A percentile compares a stretch with the other conserved stretches of the same genome.
Conservation (phyloP, 768 basidiomycete species). For the Podaxis pistillaris region DNA sequence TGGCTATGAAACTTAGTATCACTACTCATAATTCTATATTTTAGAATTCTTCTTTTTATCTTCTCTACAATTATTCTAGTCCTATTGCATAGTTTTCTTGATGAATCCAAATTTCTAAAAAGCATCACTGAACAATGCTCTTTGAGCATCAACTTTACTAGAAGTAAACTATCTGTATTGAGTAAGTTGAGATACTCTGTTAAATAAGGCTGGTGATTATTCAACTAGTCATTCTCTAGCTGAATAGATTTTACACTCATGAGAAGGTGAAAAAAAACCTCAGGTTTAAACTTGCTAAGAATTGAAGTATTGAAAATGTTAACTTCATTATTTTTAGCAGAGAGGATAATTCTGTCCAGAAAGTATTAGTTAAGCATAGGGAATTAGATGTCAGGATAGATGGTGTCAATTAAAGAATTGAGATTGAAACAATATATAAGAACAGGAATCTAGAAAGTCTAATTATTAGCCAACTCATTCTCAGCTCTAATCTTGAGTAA, state of each 20-base stretch:
- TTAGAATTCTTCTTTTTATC: constrained; percentile 21
- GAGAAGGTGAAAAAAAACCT: neutral
- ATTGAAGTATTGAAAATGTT: neutral
- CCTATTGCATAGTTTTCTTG: constrained; percentile 29
- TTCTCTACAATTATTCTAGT: constrained; percentile 24
- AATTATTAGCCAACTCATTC: neutral
- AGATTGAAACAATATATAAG: neutral
- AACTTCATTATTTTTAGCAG: no score
- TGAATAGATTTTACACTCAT: neutral
- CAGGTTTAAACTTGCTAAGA: neutral
- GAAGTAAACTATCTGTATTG: neutral
- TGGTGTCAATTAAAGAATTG: neutral
- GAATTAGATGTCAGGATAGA: neutral
- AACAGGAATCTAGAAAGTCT: neutral
- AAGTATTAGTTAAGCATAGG: neutral
- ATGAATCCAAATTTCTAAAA: constrained; percentile 27
- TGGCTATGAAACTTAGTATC: constrained; percentile 24
- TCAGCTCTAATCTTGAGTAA: constrained; percentile 1
- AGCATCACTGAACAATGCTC: constrained; percentile 27
- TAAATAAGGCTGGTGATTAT: neutral
- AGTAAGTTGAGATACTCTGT: neutral
- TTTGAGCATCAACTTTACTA: neutral
- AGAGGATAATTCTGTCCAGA: no score
- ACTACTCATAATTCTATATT: constrained; percentile 34
- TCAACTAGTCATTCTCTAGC: neutral